phyloP scores from a whole-genome alignment of 495 filamentous ascomycete species.

The Pyrenopolyporus hunteri region DNA sequence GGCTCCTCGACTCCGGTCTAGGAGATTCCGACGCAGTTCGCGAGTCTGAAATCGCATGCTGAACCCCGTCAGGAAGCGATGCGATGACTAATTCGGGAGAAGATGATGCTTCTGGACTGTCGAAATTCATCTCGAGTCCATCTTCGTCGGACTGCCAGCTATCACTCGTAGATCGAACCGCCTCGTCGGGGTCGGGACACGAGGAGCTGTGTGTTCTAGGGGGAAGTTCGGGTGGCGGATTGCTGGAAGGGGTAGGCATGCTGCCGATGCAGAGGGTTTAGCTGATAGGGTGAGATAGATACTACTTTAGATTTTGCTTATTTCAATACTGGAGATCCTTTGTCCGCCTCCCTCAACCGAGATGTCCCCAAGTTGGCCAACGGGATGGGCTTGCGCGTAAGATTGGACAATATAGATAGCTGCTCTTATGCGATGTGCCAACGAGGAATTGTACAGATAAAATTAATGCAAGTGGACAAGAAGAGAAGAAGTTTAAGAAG shows the following conservation, averaged over 20 bases:
- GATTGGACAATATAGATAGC: constrained; percentile 1
- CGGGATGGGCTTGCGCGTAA: constrained; percentile 19
- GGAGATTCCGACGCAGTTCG: constrained; percentile 49
- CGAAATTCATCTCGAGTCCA: constrained; percentile 36
- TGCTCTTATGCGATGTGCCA: neutral
- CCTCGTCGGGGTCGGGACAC: constrained; percentile 55
- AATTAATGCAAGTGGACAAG: constrained; percentile 24
- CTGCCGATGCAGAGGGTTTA: constrained; percentile 7
- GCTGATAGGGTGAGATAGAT: neutral
- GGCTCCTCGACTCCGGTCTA: constrained; percentile 38
- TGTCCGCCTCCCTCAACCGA: neutral
- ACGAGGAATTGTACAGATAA: constrained; percentile 19
- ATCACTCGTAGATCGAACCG: constrained; percentile 14
- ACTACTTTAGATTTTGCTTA: no score
- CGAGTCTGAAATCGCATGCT: constrained; percentile 25
- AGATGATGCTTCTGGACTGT: constrained; percentile 33
- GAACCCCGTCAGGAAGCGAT: neutral
- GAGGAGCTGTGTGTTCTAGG: constrained; percentile 47
- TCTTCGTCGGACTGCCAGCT: constrained; percentile 39
- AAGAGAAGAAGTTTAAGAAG: constrained; percentile 7
- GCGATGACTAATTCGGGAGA: constrained; percentile 33
- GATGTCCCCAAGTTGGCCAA: constrained; percentile 6
- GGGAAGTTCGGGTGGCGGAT: constrained; percentile 48
- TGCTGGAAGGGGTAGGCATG: constrained; percentile 61
- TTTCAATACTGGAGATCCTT: constrained; percentile 12